Evolutionary conservation across 2,329 filamentous ascomycete genomes (phyloP).

Genomic region (Sarocladiaceae sp.): DNA sequence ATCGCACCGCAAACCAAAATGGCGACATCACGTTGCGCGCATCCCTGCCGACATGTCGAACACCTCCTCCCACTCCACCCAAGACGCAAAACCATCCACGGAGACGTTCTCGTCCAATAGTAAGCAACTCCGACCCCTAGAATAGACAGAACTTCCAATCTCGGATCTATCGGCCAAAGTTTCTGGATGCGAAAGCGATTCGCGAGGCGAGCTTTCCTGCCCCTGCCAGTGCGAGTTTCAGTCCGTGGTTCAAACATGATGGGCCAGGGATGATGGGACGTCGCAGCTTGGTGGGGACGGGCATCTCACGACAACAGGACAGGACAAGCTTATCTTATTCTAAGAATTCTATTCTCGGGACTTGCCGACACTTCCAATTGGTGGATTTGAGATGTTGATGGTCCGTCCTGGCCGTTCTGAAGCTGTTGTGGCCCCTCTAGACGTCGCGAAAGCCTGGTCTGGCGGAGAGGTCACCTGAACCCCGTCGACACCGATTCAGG

Average conservation of each 20-base stretch:
- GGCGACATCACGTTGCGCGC: too few relatives aligned
- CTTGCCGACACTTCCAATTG: neutral
- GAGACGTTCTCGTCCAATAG: neutral
- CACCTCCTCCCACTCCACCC: neutral
- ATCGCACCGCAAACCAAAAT: neutral
- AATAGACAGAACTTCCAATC: too few relatives aligned
- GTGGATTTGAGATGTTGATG: neutral
- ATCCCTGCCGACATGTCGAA: neutral
- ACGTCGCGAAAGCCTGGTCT: too few relatives aligned
- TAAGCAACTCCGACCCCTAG: too few relatives aligned
- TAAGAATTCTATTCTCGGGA: neutral
- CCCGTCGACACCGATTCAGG: too few relatives aligned
- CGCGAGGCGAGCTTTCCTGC: neutral
- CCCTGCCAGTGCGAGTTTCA: slow-evolving; percentile 2
- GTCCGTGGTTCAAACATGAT: slow-evolving; percentile 2
- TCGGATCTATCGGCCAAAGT: too few relatives aligned
- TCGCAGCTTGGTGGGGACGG: slow-evolving; percentile 2
- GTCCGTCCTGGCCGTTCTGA: neutral
- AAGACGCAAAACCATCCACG: too few relatives aligned
- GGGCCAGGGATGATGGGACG: slow-evolving; percentile 1
- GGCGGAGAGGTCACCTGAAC: too few relatives aligned
- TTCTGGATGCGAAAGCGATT: neutral
- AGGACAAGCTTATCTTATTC: neutral
- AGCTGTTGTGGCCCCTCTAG: neutral
- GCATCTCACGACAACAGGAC: neutral